A percentile compares a stretch with the other conserved stretches of the same genome.
Evolutionary conservation across 2,329 filamentous ascomycete species (phyloP).

Genomic region (Penicillium sp.): DNA sequence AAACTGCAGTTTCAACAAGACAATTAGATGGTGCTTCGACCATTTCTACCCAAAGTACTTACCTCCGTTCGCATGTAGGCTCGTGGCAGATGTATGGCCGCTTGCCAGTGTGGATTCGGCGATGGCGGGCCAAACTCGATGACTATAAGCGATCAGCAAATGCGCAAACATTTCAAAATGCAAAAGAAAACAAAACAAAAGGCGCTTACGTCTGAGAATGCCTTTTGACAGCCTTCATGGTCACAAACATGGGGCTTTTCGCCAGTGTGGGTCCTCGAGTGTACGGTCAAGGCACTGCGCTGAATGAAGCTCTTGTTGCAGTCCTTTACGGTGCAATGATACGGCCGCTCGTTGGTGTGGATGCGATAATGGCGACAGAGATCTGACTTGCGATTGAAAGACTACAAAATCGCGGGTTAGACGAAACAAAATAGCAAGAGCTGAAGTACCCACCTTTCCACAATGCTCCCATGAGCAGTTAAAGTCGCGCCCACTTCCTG

Average conservation of each 20-base stretch:
- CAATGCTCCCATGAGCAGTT: conserved; percentile 45
- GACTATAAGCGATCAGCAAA: conserved; percentile 27
- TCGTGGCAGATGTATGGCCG: conserved; percentile 43
- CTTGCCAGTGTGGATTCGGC: conserved; percentile 42
- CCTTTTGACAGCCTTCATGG: conserved; percentile 43
- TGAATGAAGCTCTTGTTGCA: conserved; percentile 51
- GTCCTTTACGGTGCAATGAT: conserved; percentile 44
- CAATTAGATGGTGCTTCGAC: conserved; percentile 1
- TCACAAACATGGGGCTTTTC: conserved; percentile 47
- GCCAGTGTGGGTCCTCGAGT: conserved; percentile 45
- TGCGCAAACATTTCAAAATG: background rate
- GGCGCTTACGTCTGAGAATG: conserved; percentile 44
- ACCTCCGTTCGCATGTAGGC: conserved; percentile 41
- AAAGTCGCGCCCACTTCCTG: conserved; percentile 43
- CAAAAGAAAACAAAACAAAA: background rate
- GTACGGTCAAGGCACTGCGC: conserved; percentile 48
- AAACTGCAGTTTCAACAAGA: conserved; percentile 28
- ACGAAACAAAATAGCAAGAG: background rate
- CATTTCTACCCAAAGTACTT: conserved; percentile 4
- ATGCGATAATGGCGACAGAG: conserved; percentile 48
- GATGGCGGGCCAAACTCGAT: conserved; percentile 42
- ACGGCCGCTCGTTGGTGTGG: conserved; percentile 50
- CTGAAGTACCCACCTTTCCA: conserved; percentile 38
- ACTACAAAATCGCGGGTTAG: conserved; percentile 28
- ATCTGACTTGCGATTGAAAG: conserved; percentile 51